Base-by-base conservation (phyloP, 805 yeast species). In the Metschnikowia orientalis region DNA sequence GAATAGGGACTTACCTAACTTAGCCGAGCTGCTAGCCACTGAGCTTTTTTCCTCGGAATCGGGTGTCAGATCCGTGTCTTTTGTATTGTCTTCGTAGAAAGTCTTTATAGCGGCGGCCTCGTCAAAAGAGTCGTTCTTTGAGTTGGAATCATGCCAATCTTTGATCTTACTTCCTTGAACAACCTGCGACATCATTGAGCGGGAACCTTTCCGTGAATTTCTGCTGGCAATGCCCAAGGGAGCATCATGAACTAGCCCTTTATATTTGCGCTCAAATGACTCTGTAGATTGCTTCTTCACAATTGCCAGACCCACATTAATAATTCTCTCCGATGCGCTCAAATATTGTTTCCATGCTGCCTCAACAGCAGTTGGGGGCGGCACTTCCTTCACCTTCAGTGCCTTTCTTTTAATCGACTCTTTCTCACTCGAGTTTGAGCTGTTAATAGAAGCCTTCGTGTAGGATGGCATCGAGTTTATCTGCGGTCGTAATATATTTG, bases 281-380 rank as follows among this genome's bases (percentile, higher is more conserved):
- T 71, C 78, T 0, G 76, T 71, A 2, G 61, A 50, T 6, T 70
- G 59, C 31, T 62, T 57, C 5, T 63, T 56, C 2, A 73, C 71
- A 23, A 63, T 38, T 6, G 43, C 51, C 35, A 28, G 40, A 2
- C 51, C 51, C 14, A 46, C 47, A 21, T 45, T 37, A 6, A 44
- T 35, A 7, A 81, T 68, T 36, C 87, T 63, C 48, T 82, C 92
- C 31, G 78, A 77, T 1, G 67, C 56, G 47, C 71, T 74, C 41
- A 82, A 56, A 46, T 61, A 77, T 23, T 65, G 61, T 5, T 65
- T 63, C 82, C 86, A 81, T 11, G 77, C 73, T 24, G 69, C 52
- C 48, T 81, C 88, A 6, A 77, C 45, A 10, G 72, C 62, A 1
- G 73, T 63, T 56, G 73, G 53, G 6, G 79, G 72, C 0, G 73